phyloP scores from a whole-genome alignment of 2,329 filamentous ascomycete species.

The Ilyonectria mors-panacis region DNA sequence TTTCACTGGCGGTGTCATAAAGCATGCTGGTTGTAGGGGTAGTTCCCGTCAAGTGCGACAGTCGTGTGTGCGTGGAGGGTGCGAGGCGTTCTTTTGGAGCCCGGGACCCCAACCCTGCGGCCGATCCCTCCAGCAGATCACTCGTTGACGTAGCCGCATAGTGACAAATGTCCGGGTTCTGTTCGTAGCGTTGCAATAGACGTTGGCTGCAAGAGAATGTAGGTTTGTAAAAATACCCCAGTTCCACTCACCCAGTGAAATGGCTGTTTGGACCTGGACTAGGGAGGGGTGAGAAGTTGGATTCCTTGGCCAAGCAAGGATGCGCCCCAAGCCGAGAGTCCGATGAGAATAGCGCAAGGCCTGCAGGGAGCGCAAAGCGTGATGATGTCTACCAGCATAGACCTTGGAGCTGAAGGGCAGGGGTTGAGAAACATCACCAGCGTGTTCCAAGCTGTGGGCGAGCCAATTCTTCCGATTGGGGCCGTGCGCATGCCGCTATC shows the following conservation, averaged over 20 bases:
- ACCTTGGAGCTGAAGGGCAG: slow-evolving; percentile 35
- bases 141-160: neutral
- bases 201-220: neutral
- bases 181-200: slow-evolving; percentile 4
- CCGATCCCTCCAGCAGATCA: slow-evolving; percentile 24
- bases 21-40: slow-evolving; percentile 14
- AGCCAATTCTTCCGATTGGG: slow-evolving; percentile 52
- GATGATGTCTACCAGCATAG: slow-evolving; percentile 43
- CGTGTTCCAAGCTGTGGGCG: slow-evolving; percentile 39
- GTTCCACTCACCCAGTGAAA: neutral
- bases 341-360: slow-evolving; percentile 30
- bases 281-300: slow-evolving; percentile 2
- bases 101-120: slow-evolving; percentile 24
- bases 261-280: slow-evolving; percentile 7
- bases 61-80: slow-evolving; percentile 21
- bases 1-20: slow-evolving; percentile 22
- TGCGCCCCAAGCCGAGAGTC: slow-evolving; percentile 16
- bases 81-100: slow-evolving; percentile 22
- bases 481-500: slow-evolving; percentile 37
- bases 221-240: slow-evolving; percentile 2
- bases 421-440: slow-evolving; percentile 32
- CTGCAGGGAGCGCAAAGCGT: slow-evolving; percentile 35
- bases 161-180: slow-evolving; percentile 3
- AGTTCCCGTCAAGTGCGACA: slow-evolving; percentile 32
- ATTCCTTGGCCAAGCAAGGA: slow-evolving; percentile 7